Evolutionary conservation across 1,284 basidiomycete genomes (phyloP).

Genomic region (Salmacisia buchloeana): DNA sequence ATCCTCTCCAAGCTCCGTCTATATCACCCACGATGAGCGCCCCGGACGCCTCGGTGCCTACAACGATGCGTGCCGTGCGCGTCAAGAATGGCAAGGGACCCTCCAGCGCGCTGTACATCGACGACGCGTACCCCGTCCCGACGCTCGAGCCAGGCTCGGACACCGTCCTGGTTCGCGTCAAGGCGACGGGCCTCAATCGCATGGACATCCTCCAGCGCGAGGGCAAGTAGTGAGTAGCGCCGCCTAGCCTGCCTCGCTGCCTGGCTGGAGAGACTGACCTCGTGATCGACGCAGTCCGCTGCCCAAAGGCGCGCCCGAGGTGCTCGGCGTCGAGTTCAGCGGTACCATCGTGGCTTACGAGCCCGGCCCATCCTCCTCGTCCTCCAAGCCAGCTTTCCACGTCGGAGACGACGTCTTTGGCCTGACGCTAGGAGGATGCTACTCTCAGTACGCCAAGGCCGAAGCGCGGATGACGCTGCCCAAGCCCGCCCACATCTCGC

Average conservation of each 20-base stretch:
- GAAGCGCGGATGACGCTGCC: constrained; percentile 65
- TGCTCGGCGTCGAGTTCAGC: constrained; percentile 88
- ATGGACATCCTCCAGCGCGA: constrained; percentile 49
- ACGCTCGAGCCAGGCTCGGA: not conserved
- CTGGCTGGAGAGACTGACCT: not conserved
- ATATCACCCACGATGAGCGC: not conserved
- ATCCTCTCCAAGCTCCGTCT: not conserved
- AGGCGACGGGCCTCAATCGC: constrained; percentile 46
- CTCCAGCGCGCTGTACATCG: constrained; percentile 71
- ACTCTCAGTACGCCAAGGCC: constrained; percentile 78
- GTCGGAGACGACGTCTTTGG: constrained; percentile 81
- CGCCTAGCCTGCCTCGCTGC: not conserved
- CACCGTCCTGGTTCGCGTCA: constrained; percentile 60
- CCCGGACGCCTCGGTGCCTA: constrained; percentile 23
- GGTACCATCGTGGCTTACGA: constrained; percentile 26
- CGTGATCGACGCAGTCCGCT: constrained; percentile 59
- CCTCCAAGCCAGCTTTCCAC: constrained; percentile 48
- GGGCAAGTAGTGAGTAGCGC: constrained; percentile 27
- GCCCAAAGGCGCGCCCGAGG: constrained; percentile 68
- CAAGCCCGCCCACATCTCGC: constrained; percentile 72
- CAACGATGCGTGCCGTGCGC: constrained; percentile 71
- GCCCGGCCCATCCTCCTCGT: constrained; percentile 53
- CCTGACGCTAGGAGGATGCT: constrained; percentile 67
- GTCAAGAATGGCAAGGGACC: constrained; percentile 75
- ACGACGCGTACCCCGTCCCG: constrained; percentile 63